Evolutionary conservation across 441 rosid genomes (phyloP), one percentile per base, ranked within the genome.

Genomic region (Aleurites moluccanus): DNA sequence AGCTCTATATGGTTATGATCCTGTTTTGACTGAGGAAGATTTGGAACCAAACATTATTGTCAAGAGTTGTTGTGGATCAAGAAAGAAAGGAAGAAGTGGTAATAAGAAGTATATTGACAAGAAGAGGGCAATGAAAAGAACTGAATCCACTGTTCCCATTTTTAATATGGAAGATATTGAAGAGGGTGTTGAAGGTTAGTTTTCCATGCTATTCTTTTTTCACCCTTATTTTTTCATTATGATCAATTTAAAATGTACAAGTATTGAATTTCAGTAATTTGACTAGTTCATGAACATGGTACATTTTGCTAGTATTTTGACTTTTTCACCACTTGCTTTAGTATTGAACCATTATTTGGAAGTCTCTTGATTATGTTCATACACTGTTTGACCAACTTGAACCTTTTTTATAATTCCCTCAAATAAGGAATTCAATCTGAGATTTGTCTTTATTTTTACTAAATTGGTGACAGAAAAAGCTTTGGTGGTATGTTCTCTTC

Each of bases 141-240:
- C 98, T 73, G 98, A 95, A 83, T 95, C 99, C 76, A 91, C 93
- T 14, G 78, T 90, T 79, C 99, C 99, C 57, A 95, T 96, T 82
- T 93, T 93, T 91, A 96, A 91, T 76, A 91, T 93, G 97, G 99
- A 96, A 76, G 99, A 96, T 82, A 88, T 91, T 67, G 99, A 96
- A 69, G 99, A 96, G 83, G 97, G 97, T 33, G 91, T 93, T 75
- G 99, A 96, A 92, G 99, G 99, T 96, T 75, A 45, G 88, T 80
- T 72, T 76, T 74, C 45, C 47, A 44, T 27, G 25, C 44, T 23
- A 28, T 23, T 23, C 18, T 42, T 61, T 44, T 66, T 28, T 30
- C 25, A 5, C 21, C 50, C 30, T 38, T 42, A 56, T 40, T 67
- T 16, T 52, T 52, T 52, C 9, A 4, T 6, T 52, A 13, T 45